phyloP scores from a whole-genome alignment of 495 filamentous ascomycete genomes.

The Jackrogersella minutella region DNA sequence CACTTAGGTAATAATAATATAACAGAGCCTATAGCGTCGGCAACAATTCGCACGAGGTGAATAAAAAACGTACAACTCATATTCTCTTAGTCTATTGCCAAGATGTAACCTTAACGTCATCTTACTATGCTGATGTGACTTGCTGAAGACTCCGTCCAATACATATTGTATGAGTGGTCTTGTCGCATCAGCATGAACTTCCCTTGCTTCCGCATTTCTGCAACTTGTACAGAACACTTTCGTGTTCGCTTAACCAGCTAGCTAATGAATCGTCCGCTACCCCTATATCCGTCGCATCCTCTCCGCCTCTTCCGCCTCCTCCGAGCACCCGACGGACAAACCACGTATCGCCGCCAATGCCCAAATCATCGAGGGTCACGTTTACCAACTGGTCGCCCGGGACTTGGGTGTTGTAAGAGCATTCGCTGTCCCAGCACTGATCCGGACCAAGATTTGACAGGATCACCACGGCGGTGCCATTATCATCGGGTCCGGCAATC shows the following conservation, averaged over 20 bases:
- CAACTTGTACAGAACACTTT: conserved; percentile 3
- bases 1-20: no score
- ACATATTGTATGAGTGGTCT: neutral
- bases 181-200: conserved; percentile 10
- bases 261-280: neutral
- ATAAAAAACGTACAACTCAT: neutral
- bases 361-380: neutral
- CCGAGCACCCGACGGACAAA: conserved; percentile 3
- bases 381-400: neutral
- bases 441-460: conserved; percentile 7
- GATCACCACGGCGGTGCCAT: neutral
- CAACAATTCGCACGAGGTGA: neutral
- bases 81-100: neutral
- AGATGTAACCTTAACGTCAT: neutral
- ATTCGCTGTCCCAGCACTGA: neutral
- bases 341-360: conserved; percentile 7
- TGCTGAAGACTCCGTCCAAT: neutral
- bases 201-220: conserved; percentile 6
- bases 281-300: conserved; percentile 1
- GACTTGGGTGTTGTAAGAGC: neutral
- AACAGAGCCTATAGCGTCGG: no score
- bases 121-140: neutral
- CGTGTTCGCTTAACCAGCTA: conserved; percentile 13
- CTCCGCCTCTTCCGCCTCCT: conserved; percentile 6
- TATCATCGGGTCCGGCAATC: neutral